A percentile compares a stretch with the other conserved stretches of the same genome.
Evolutionary conservation across 768 basidiomycete genomes (phyloP).

Genomic region (Leccinum broughii): DNA sequence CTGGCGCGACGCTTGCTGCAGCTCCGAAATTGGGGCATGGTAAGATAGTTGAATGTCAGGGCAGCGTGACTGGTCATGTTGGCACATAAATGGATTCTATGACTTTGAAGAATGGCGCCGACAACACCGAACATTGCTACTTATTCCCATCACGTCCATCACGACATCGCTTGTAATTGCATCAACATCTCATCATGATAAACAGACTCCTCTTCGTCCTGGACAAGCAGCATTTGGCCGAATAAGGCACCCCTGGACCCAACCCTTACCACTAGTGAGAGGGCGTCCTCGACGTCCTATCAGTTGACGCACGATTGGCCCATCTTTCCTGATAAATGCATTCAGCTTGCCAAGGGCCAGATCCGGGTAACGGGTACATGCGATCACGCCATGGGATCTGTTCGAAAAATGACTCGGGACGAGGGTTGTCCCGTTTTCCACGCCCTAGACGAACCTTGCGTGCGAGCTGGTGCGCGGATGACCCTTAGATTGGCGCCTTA

Average conservation of each 20-base stretch:
- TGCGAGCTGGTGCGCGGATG: not conserved
- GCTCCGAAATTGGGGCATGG: not conserved
- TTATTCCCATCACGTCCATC: not conserved
- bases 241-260: slow-evolving; percentile 13
- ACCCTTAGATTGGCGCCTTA: not conserved
- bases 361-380: not conserved
- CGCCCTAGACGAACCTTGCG: not conserved
- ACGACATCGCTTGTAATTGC: not conserved
- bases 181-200: not conserved
- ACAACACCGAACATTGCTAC: not conserved
- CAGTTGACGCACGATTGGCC: slow-evolving; percentile 11
- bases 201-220: not conserved
- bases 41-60: not conserved
- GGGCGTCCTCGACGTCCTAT: not conserved
- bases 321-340: slow-evolving; percentile 37
- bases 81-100: not conserved
- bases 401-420: slow-evolving; percentile 49
- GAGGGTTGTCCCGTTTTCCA: slow-evolving; percentile 46
- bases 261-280: not conserved
- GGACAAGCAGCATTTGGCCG: not conserved
- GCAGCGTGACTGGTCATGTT: not conserved
- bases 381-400: slow-evolving; percentile 37
- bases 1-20: not conserved
- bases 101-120: not conserved
- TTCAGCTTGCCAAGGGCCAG: not conserved